A percentile compares a stretch with the other conserved stretches of the same genome.
Evolutionary conservation across 495 filamentous ascomycete genomes (phyloP).

Genomic region (Hypoxylon cercidicola): DNA sequence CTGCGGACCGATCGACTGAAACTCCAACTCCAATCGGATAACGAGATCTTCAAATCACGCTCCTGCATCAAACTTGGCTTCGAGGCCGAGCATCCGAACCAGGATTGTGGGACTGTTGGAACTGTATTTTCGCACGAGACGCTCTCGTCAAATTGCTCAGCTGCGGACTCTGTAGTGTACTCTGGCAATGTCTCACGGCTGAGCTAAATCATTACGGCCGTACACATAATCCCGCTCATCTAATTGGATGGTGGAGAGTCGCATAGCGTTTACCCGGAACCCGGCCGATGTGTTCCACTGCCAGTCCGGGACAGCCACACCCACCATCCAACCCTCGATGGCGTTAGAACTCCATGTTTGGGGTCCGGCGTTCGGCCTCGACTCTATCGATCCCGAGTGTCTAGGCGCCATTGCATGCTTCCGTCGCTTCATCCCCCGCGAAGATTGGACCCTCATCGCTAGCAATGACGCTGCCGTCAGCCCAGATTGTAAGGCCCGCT

Average conservation of each 20-base stretch:
- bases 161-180: conserved; percentile 5
- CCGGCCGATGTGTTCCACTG: conserved; percentile 5
- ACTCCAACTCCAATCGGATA: conserved; percentile 28
- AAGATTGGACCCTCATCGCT: conserved; percentile 78
- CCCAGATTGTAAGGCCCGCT: conserved; percentile 72
- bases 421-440: conserved; percentile 63
- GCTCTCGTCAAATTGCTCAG: conserved; percentile 5
- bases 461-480: conserved; percentile 78
- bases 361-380: conserved; percentile 87
- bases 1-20: conserved; percentile 28
- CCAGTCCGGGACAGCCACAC: conserved; percentile 4
- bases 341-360: conserved; percentile 87
- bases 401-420: conserved; percentile 80
- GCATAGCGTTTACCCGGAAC: conserved; percentile 1
- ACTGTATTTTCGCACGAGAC: conserved; percentile 2
- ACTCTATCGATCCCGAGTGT: conserved; percentile 91
- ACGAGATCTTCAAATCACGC: conserved; percentile 22
- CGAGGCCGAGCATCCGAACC: conserved; percentile 16
- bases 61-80: conserved; percentile 27
- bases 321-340: conserved; percentile 53
- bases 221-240: conserved; percentile 2
- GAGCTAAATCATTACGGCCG: not conserved
- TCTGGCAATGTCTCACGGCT: conserved; percentile 1
- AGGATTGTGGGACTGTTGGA: not conserved
- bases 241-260: conserved; percentile 17